Conservation (phyloP, 495 filamentous ascomycete species). For the Pyrenopolyporus hunteri region DNA sequence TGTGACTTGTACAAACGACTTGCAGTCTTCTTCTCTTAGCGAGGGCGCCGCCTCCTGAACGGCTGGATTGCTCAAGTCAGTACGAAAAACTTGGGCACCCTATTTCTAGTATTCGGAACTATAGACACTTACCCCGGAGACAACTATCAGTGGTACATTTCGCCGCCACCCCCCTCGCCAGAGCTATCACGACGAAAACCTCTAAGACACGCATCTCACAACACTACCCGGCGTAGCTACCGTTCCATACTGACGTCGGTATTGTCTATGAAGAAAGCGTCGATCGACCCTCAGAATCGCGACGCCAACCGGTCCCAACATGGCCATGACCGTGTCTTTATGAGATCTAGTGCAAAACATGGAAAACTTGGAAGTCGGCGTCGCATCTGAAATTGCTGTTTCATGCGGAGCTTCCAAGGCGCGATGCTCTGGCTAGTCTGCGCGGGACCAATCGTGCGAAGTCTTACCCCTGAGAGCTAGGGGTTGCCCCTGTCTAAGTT, state of each 20-base stretch:
- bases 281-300: constrained; percentile 4
- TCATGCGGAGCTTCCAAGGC: constrained; percentile 18
- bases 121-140: constrained; percentile 29
- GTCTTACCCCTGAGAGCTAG: constrained; percentile 16
- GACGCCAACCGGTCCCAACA: not conserved
- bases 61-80: constrained; percentile 21
- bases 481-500: too few relatives aligned
- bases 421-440: not conserved
- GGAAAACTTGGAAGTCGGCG: constrained; percentile 25
- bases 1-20: constrained; percentile 34
- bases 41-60: constrained; percentile 16
- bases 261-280: not conserved
- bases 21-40: constrained; percentile 38
- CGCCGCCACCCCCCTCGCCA: constrained; percentile 10
- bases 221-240: constrained; percentile 1
- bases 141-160: constrained; percentile 29
- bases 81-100: too few relatives aligned
- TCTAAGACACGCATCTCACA: constrained; percentile 14
- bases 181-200: constrained; percentile 1
- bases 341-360: constrained; percentile 11
- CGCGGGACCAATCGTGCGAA: constrained; percentile 6
- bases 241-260: constrained; percentile 4
- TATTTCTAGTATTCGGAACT: not conserved
- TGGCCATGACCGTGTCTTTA: not conserved
- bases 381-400: constrained; percentile 22